Base-by-base conservation (phyloP, 2,329 filamentous ascomycete species). In the Tolypocladium pustulatum region DNA sequence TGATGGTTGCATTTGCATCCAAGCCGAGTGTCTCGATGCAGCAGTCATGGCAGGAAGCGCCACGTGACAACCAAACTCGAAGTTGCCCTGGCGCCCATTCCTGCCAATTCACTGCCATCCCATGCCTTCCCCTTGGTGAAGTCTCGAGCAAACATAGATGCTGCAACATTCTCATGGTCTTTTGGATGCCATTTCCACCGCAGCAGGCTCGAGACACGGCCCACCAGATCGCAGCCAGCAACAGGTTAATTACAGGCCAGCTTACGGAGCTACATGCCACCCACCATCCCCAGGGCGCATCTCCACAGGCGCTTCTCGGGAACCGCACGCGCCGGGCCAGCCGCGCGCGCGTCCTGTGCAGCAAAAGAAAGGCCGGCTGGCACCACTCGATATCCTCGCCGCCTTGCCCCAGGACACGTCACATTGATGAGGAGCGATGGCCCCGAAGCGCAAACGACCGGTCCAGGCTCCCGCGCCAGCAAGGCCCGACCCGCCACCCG, bases 381-480 rank as follows among this genome's bases (percentile, higher is more conserved):
- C 49, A 34, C 49, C 17, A 34, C 25, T 25, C 51, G 32, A 27
- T 8, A 7, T 15, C 49, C 46, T 57, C 49, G 22, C 36, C 37
- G 53, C 34, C 12, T 51, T 5, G 32, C n/a, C 25, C 43, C 49
- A 54, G 22, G 34, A 32, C 56, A 38, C 52, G 34, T 37, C 34
- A 22, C 40, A 52, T 22, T 3, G 30, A 32, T 3, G 30, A 32
- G 37, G 57, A 61, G 61, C 62, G 59, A 73, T 73, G 72, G 68
- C 72, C 62, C 64, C 66, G 62, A 75, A 75, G 67, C 72, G 72
- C 65, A 74, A 73, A 62, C 70, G 66, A 62, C 66, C 65, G 54
- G 65, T 67, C 62, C 67, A 71, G 49, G 60, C 64, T 57, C 58
- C 61, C 51, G 63, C 63, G 41, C 55, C 61, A 58, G 56, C 57